Evolutionary conservation across 176 grass and related monocot genomes (phyloP), one percentile per base, ranked within the genome.

Genomic region (Triticum dicoccoides): DNA sequence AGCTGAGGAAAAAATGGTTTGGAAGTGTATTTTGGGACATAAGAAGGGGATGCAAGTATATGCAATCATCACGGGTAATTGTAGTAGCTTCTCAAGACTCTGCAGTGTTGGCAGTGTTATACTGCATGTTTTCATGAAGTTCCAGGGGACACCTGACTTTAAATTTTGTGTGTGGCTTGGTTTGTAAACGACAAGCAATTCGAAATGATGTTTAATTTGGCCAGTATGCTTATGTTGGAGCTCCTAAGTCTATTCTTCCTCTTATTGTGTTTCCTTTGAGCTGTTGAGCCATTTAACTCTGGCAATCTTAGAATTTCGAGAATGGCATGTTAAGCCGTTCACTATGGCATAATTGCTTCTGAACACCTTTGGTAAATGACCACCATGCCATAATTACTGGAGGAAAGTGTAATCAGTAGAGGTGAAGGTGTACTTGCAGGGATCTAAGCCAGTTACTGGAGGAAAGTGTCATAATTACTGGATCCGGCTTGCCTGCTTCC

Each of bases 51-150:
- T 75, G 24, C 37, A 75, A 47, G 70, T 18, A n/a, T 62, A 84
- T 77, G 83, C 54, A 83, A 59, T 78, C 41, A 32, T 11, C 51
- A 54, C 5, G 37, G 41, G 59, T 56, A 77, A 66, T 66, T 8
- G 5, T 45, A 4, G 2, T 61, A 38, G 23, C 33, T 73, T 42
- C 3, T 32, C 64, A 32, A 65, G 39, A 42, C 8, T 23, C 52
- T 56, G 58, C 42, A 44, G 35, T 78, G 30, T 86, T 65, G 21
- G n/a, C 32, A 32, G 30, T 70, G 12, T 65, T 73, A 73, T 70
- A 64, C 41, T 56, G 39, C 63, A 86, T 71, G n/a, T 24, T 87
- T 52, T 82, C 20, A 30, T 82, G 30, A 69, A 30, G 78, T 25
- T 86, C 14, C 23, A 59, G 34, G 2, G 44, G 37, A 76, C 11